Conservation (phyloP, 345 rosid genomes). For the Camelina hispida region DNA sequence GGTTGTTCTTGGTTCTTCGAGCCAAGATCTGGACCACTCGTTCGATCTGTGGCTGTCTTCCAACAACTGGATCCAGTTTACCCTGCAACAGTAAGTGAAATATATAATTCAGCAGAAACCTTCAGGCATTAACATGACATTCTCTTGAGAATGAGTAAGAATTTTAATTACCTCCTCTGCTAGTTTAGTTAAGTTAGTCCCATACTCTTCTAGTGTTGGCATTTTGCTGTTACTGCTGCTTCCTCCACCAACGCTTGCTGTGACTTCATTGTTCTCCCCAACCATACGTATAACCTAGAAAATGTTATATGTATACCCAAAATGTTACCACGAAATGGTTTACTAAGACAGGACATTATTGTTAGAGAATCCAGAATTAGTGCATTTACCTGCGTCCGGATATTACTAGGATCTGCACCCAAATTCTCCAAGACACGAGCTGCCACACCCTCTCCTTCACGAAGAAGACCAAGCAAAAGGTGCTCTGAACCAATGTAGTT, state of each 20-base stretch:
- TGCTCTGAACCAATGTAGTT: slow-evolving; percentile 99
- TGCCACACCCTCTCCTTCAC: slow-evolving; percentile 99
- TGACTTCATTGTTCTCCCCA: slow-evolving; percentile 87
- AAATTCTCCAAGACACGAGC: slow-evolving; percentile 97
- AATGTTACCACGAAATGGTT: not conserved
- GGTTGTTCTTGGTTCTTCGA: slow-evolving; percentile 95
- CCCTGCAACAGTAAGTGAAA: slow-evolving; percentile 59
- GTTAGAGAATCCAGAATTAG: not conserved
- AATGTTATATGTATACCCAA: not conserved
- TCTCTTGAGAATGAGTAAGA: not conserved
- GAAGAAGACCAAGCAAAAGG: slow-evolving; percentile 91
- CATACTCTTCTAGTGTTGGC: slow-evolving; percentile 99
- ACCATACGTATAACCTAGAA: slow-evolving; percentile 95
- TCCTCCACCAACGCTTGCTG: slow-evolving; percentile 82
- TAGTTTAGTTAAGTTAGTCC: slow-evolving; percentile 93
- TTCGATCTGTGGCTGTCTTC: slow-evolving; percentile 96
- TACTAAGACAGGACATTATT: not conserved
- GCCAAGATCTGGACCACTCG: slow-evolving; percentile 96
- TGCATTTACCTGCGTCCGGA: slow-evolving; percentile 84
- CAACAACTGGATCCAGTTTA: slow-evolving; percentile 97
- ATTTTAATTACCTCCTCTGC: slow-evolving; percentile 82
- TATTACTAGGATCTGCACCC: slow-evolving; percentile 90
- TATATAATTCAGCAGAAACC: not conserved
- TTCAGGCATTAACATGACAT: slow-evolving; percentile 22
- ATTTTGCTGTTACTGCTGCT: slow-evolving; percentile 73